Evolutionary conservation across 1,139 yeast species (phyloP), one percentile per base, ranked within the genome.

Genomic region (Suhomyces bribrorum): DNA sequence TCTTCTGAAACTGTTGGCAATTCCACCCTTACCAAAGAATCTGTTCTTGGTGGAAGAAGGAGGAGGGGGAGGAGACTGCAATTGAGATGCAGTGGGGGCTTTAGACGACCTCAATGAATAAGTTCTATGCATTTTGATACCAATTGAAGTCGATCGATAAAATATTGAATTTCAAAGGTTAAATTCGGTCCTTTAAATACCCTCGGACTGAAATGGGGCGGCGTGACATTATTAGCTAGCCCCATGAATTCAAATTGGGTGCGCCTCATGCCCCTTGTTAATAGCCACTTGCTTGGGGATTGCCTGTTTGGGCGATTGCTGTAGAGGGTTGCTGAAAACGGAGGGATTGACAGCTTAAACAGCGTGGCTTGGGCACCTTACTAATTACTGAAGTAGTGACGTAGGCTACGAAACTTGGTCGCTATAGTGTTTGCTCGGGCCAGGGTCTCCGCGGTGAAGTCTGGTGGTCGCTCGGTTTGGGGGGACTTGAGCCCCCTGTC

Each of bases 31-130:
- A 59, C 97, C 97, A 64, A 92, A 92, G 72, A 90, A 90, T 57
- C 81, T 82, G 55, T 86, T 82, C 59, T 78, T 64, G 77, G 90
- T 89, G 46, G 96, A 81, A 36, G 95, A 72, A 36, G 97, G 83
- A 36, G 95, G 82, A 46, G 97, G 97, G 38, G 97, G 96, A 34
- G 97, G 96, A 42, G 88, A 79, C 64, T 86, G 95, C 67, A 90
- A 69, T 72, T 92, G 96, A 52, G 96, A 79, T 45, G 97, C 97
- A 44, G 97, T 90, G 45, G 97, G 97, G 31, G 97, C 97, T 68
- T 95, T 86, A 41, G 85, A 70, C 53, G 89, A 83, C 80, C 98
- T 89, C 70, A 92, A 78, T 28, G 97, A 92, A 69, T 92, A 92
- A 37, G 98, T 90, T 84, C 97, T 86, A 79, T 92, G 97, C 98